These are phyloP conservation scores for Amphicarpaea edgeworthii DNA, from an alignment of 306 rosid genomes.

Conservation along the genomic window DNA sequence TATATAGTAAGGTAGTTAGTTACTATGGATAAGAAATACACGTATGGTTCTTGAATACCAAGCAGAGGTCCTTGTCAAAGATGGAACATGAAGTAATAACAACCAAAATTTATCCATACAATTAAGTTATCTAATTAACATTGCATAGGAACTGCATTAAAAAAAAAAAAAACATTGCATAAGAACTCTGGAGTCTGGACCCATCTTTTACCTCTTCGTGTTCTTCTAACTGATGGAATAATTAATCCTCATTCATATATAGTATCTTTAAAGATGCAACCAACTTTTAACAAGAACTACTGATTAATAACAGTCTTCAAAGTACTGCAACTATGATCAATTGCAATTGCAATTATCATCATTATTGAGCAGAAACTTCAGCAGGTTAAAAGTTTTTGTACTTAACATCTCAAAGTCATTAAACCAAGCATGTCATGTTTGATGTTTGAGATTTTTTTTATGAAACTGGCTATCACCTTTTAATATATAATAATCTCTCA, in stretches of 20 bases:
- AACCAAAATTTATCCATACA: slow-evolving; percentile 32
- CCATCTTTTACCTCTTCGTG: background rate
- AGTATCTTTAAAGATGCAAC: slow-evolving; percentile 16
- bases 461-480: too few species aligned
- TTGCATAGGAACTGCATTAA: background rate
- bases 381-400: slow-evolving; percentile 30
- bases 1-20: slow-evolving; percentile 43
- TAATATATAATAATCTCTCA: too few species aligned
- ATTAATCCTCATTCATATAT: slow-evolving; percentile 38
- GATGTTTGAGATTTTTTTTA: slow-evolving; percentile 13
- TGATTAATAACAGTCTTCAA: slow-evolving; percentile 27
- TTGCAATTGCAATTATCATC: slow-evolving; percentile 8
- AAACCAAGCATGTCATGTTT: slow-evolving; percentile 40
- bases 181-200: background rate
- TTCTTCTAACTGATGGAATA: slow-evolving; percentile 29
- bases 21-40: slow-evolving; percentile 56
- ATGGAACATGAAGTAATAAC: slow-evolving; percentile 31
- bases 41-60: slow-evolving; percentile 51
- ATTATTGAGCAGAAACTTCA: slow-evolving; percentile 20
- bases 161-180: too few species aligned
- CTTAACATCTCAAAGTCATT: slow-evolving; percentile 19
- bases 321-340: slow-evolving; percentile 34
- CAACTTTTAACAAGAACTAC: slow-evolving; percentile 26
- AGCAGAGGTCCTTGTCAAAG: slow-evolving; percentile 47
- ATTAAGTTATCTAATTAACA: slow-evolving; percentile 35